These are phyloP conservation scores for Ichthyophonus hoferi DNA, from an alignment of 208 protist genomes.

Conservation along the genomic window DNA sequence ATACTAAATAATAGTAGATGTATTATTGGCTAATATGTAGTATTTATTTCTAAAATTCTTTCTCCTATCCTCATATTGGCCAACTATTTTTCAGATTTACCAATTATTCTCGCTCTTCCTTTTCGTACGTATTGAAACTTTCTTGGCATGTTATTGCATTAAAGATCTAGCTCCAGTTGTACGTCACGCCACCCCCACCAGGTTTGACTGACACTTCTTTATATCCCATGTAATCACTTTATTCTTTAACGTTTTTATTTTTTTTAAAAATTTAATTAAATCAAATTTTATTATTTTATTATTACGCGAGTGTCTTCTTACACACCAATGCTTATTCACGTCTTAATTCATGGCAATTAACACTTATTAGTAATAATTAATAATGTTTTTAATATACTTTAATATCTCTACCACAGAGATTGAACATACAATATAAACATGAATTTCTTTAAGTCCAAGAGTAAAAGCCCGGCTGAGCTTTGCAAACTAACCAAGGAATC, in stretches of 20 bases:
- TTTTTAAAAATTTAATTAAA: not conserved
- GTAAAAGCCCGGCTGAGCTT: slow-evolving; percentile 49
- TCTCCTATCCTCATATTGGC: not conserved
- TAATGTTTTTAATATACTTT: not conserved
- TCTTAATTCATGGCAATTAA: not conserved
- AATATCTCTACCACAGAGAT: not conserved
- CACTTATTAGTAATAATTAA: not conserved
- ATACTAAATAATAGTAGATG: not conserved
- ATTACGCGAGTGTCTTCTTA: too few relatives aligned
- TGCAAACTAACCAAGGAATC: slow-evolving; percentile 46
- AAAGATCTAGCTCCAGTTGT: too few relatives aligned
- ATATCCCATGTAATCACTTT: too few relatives aligned
- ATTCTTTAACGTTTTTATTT: too few relatives aligned
- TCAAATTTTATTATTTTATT: not conserved
- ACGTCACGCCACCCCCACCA: too few relatives aligned
- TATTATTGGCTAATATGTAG: not conserved
- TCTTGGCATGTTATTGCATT: too few relatives aligned
- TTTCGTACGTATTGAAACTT: too few relatives aligned
- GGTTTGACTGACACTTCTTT: too few relatives aligned
- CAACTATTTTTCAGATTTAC: not conserved
- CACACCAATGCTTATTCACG: not conserved
- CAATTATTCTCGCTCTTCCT: not conserved
- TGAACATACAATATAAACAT: not conserved
- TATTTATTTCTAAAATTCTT: not conserved
- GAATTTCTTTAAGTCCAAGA: slow-evolving; percentile 46